A percentile compares a stretch with the other conserved stretches of the same genome.
These are phyloP conservation scores for Mycena vitilis DNA, from an alignment of 768 basidiomycete genomes.

Conservation along the genomic window DNA sequence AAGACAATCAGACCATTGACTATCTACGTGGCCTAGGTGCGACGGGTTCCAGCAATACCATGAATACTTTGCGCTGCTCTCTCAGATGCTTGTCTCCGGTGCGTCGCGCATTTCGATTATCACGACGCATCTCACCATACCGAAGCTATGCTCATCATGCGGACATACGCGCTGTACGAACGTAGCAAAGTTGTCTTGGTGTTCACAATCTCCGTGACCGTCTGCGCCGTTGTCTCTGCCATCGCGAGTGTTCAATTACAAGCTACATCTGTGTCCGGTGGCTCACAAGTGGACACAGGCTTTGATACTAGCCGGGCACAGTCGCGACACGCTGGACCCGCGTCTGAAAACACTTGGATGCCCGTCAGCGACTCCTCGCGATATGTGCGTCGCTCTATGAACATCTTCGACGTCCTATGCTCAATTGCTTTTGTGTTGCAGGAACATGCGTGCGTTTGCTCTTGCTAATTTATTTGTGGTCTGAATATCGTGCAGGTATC, in stretches of 20 bases:
- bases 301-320: background rate
- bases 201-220: slow-evolving; percentile 10
- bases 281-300: background rate
- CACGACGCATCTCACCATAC: background rate
- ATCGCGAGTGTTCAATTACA: background rate
- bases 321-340: background rate
- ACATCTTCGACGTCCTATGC: background rate
- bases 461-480: too few species aligned
- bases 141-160: slow-evolving; percentile 30
- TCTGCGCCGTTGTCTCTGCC: slow-evolving; percentile 8
- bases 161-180: slow-evolving; percentile 33
- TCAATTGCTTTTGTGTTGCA: background rate
- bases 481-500: background rate
- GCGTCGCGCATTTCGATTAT: background rate
- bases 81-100: slow-evolving; percentile 27
- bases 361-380: background rate
- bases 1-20: background rate
- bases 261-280: background rate
- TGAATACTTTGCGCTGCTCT: slow-evolving; percentile 20
- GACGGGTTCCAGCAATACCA: slow-evolving; percentile 11
- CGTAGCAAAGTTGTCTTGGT: slow-evolving; percentile 25
- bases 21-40: slow-evolving; percentile 7
- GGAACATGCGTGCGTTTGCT: background rate
- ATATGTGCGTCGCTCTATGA: background rate
- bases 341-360: background rate